Evolutionary conservation across 2,329 filamentous ascomycete genomes (phyloP), one percentile per base, ranked within the genome.

Genomic region (Hypocrella siamensis): DNA sequence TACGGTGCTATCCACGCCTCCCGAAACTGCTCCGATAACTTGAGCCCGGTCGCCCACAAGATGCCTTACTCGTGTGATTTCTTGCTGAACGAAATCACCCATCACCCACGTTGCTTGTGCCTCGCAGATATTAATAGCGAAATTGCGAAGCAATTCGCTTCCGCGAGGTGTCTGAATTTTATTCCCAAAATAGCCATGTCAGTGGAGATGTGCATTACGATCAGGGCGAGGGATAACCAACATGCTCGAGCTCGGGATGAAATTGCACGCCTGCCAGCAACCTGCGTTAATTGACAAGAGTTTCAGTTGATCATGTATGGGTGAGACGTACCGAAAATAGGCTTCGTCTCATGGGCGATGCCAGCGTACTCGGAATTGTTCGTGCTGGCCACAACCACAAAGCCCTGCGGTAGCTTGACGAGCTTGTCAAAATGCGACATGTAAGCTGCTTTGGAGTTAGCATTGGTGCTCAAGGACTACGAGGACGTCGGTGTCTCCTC

Each of bases 371-470:
- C 71, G 1, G 80, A 75, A 58, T 90, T 92, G 31, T 62, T 50
- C 3, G 84, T 88, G 4, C 65, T 77, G 31, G 80, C 85, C 44
- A 93, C 72, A 12, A 67, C 74, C 37, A 70, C 58, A 51, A 93
- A 93, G 26, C 65, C 70, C 22, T 76, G 61, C 7, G 86, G 86
- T 25, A 93, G 63, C 34, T 67, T 60, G 25, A 67, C 67, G 9
- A 96, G 69, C 64, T 93, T 93, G 58, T 94, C 85, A 36, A 75
- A 77, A 52, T 96, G 88, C 42, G 72, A 80, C 86, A 94, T 94
- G 67, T 72, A 88, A 11, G 82, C 62, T 46, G 31, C 25, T 16
- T 6, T 11, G 27, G 24, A 5, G 26, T 18, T 26, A 37, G 33
- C 26, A 37, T n/a, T 17, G 24, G 18, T 19, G 21, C 21, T 9